Percentiles rank a stretch among this genome's conserved stretches.
Conservation (phyloP, 345 rosid genomes). For the Eucalyptus paniculata region DNA sequence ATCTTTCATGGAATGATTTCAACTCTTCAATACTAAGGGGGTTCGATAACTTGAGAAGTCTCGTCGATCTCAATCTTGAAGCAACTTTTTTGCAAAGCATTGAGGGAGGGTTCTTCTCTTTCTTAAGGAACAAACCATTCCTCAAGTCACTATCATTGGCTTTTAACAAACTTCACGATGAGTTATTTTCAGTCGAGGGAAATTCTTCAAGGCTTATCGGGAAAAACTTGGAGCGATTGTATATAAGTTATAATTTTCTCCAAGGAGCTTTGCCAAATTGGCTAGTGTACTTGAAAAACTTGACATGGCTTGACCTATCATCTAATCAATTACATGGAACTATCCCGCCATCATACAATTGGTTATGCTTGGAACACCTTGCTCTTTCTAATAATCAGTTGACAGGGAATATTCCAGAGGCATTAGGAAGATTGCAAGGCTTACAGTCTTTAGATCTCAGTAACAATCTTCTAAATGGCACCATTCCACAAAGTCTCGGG, state of each 20-base stretch:
- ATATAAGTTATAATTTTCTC: fast-evolving
- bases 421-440: neutral
- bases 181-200: neutral
- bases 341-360: fast-evolving
- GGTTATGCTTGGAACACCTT: no score
- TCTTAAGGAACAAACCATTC: neutral
- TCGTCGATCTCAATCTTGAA: neutral
- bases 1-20: neutral
- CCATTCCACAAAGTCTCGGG: neutral
- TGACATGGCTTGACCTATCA: neutral
- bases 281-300: neutral
- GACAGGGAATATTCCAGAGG: neutral
- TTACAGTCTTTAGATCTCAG: neutral
- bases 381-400: neutral
- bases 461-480: neutral
- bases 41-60: neutral
- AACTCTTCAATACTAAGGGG: neutral
- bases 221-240: neutral
- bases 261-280: neutral
- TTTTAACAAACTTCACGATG: neutral
- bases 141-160: neutral
- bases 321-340: neutral
- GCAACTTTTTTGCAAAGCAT: neutral
- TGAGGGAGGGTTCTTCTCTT: neutral
- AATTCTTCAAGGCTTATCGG: neutral